A percentile compares a stretch with the other conserved stretches of the same genome.
phyloP scores from a whole-genome alignment of 2,329 filamentous ascomycete species.

The Coniochaeta prunicola region DNA sequence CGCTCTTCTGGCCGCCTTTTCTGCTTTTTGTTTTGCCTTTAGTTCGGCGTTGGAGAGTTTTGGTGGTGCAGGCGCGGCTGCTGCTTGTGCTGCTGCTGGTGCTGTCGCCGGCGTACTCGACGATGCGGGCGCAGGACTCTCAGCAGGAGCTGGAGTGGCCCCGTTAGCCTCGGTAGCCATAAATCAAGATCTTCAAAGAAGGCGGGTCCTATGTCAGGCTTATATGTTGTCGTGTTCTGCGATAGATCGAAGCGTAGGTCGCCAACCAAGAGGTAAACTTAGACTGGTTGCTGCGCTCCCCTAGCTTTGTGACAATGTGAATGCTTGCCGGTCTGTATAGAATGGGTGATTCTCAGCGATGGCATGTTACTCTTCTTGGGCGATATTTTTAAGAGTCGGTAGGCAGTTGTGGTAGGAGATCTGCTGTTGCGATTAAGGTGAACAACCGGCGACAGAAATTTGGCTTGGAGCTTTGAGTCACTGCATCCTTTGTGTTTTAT shows the following conservation, averaged over 20 bases:
- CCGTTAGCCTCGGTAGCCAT: constrained; percentile 15
- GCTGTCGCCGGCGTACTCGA: neutral
- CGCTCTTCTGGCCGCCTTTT: constrained; percentile 81
- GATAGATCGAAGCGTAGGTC: neutral
- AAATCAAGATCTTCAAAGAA: neutral
- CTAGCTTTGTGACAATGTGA: neutral
- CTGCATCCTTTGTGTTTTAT: neutral
- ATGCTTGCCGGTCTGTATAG: neutral
- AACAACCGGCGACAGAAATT: neutral
- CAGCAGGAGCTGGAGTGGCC: constrained; percentile 8
- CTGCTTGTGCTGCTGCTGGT: constrained; percentile 7
- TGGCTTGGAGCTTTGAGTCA: neutral
- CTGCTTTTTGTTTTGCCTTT: constrained; percentile 84
- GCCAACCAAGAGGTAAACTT: neutral
- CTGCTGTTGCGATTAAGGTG: neutral
- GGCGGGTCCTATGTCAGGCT: neutral
- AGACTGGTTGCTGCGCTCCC: neutral
- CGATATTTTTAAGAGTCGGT: neutral
- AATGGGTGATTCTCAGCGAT: neutral
- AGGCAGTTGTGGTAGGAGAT: neutral
- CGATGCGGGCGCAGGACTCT: neutral
- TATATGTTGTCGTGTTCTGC: neutral
- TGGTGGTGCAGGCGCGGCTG: constrained; percentile 17
- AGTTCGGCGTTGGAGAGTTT: constrained; percentile 70
- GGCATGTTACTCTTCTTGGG: neutral